Base-by-base conservation (phyloP, 345 rosid species). In the Clarkia xantiana region DNA sequence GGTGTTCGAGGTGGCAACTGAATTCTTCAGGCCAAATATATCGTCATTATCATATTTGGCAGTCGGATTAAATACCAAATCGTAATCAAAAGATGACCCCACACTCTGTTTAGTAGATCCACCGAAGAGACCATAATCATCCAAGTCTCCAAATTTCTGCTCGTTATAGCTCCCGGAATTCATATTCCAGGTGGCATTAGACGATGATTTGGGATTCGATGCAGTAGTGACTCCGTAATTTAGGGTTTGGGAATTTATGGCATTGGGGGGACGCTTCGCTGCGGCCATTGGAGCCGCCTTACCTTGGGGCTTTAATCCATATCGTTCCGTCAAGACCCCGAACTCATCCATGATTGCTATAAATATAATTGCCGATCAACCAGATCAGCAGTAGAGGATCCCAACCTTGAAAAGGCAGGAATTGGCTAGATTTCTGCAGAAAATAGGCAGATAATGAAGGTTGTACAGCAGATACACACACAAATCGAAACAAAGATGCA, bases 201-300 rank as follows among this genome's bases (percentile, higher is more conserved):
- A 42, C 0, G 65, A 45, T 14, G 79, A 45, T 17, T 40, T 62
- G 2, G 62, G 6, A 23, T 47, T 57, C n/a, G 48, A 39, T 34
- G 52, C 55, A 5, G 59, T 45, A 43, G 38, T 45, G 8, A 54
- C 43, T 20, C 60, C 63, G 10, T 61, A 67, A 57, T 56, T 58
- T 50, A 67, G 54, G 60, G 68, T 45, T 45, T 57, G 62, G 1
- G 36, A 29, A 10, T 5, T 29, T 7, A 25, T 50, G 58, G 42
- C 49, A 51, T 45, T 45, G 39, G 53, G 49, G 7, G 82, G 40
- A 9, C 69, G 75, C 56, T 76, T 90, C 1, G 79, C 67, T 16
- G 75, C 72, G 9, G 89, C 77, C 94, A 86, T 86, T 0, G 94
- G 94, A 65, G 89, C 80, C 38, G 94, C 77, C 73, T 83, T 86